Percentiles rank a stretch among this genome's conserved stretches.
phyloP scores from a whole-genome alignment of 1,139 yeast species.

The Geotrichum histeridarum region DNA sequence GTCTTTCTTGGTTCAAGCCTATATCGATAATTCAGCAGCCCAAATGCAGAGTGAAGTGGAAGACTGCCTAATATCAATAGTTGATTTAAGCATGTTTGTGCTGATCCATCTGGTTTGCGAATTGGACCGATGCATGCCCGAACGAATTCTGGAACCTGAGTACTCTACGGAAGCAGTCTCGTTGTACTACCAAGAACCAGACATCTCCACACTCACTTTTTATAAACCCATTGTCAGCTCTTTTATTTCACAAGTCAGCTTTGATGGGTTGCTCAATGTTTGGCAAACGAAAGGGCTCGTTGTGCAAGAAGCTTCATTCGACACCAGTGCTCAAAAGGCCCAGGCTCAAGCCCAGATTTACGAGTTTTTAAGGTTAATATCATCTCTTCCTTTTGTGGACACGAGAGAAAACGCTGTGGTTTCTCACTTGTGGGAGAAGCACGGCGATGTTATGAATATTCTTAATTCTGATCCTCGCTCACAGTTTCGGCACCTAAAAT shows the following conservation, averaged over 20 bases:
- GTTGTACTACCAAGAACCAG: neutral
- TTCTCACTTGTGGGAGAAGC: neutral
- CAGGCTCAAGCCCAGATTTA: neutral
- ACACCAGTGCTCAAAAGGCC: neutral
- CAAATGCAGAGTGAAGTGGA: neutral
- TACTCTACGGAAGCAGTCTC: neutral
- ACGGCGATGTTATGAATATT: neutral
- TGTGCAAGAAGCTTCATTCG: neutral
- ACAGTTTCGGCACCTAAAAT: neutral
- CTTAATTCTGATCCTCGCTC: neutral
- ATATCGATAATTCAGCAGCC: neutral
- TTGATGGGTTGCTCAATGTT: neutral
- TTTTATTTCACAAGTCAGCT: neutral
- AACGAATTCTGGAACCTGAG: neutral
- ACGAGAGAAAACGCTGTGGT: neutral
- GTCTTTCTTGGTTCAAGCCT: neutral
- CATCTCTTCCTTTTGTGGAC: neutral
- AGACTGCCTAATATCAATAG: neutral
- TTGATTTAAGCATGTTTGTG: conserved; percentile 1
- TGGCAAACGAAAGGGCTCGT: neutral
- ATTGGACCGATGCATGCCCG: neutral
- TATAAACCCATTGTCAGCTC: conserved; percentile 6
- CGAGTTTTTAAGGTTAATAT: neutral
- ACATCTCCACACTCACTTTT: neutral
- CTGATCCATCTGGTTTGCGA: conserved; percentile 1